A percentile compares a stretch with the other conserved stretches of the same genome.
phyloP scores from a whole-genome alignment of 352 stramenopile genomes.

The Globisporangium parvum region DNA sequence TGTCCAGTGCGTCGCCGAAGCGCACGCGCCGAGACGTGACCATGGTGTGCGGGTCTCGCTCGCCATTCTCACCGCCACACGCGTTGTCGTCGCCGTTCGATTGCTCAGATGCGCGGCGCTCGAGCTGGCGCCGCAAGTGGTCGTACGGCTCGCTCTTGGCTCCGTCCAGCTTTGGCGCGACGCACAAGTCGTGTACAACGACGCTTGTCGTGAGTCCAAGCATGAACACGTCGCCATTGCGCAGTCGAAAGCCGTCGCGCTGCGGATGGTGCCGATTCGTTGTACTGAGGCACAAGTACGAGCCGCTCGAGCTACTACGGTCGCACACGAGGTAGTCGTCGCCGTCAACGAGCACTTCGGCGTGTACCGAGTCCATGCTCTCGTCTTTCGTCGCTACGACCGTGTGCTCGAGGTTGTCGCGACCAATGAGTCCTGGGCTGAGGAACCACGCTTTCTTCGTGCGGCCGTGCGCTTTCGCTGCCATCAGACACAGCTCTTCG shows the following conservation, averaged over 20 bases:
- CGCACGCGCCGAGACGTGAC: slow-evolving; percentile 13
- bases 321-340: slow-evolving; percentile 66
- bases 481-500: slow-evolving; percentile 55
- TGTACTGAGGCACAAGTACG: slow-evolving; percentile 69
- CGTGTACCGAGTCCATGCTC: slow-evolving; percentile 62
- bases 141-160: not conserved
- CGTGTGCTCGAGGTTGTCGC: slow-evolving; percentile 42
- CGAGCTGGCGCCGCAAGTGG: not conserved
- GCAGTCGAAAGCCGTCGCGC: slow-evolving; percentile 60
- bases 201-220: slow-evolving; percentile 25
- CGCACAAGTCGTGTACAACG: slow-evolving; percentile 24
- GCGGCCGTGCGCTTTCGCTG: slow-evolving; percentile 24
- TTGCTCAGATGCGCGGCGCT: not conserved
- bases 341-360: slow-evolving; percentile 43
- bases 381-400: slow-evolving; percentile 47
- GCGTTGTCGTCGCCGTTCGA: slow-evolving; percentile 3
- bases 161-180: not conserved
- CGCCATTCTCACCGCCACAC: not conserved
- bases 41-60: not conserved
- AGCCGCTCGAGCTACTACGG: slow-evolving; percentile 34
- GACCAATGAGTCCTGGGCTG: slow-evolving; percentile 45
- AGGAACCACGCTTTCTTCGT: slow-evolving; percentile 61
- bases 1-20: slow-evolving; percentile 21
- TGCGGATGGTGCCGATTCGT: slow-evolving; percentile 61
- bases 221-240: slow-evolving; percentile 38